Evolutionary conservation across 306 rosid genomes (phyloP).

Genomic region (Trichosanthes truncata): DNA sequence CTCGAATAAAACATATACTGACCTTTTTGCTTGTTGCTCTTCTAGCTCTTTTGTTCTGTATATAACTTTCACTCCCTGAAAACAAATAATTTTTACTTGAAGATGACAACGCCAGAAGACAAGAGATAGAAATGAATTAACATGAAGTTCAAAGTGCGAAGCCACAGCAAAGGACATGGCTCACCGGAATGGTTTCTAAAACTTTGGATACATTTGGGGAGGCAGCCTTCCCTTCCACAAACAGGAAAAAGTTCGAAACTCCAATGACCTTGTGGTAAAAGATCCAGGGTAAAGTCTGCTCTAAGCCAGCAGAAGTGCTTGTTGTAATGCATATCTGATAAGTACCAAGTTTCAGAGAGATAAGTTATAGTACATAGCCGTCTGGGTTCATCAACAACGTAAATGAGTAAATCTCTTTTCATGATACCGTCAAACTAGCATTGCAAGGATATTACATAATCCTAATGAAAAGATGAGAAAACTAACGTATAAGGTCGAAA

Average conservation of each 20-base stretch:
- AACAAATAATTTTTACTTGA: background rate
- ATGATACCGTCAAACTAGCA: background rate
- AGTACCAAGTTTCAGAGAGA: background rate
- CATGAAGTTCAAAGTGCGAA: background rate
- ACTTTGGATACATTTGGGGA: conserved; percentile 66
- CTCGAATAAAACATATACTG: background rate
- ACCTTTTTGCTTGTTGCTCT: conserved; percentile 94
- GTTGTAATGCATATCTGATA: conserved; percentile 62
- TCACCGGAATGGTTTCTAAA: conserved; percentile 80
- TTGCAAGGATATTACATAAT: background rate
- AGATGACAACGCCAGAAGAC: background rate
- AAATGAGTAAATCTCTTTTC: background rate
- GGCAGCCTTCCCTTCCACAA: conserved; percentile 96
- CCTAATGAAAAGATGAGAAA: background rate
- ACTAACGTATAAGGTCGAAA: background rate
- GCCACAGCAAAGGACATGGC: conserved; percentile 11
- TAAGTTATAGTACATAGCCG: background rate
- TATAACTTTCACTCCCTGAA: conserved; percentile 83
- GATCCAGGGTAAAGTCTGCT: conserved; percentile 91
- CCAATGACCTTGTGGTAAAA: conserved; percentile 91
- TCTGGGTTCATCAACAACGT: background rate
- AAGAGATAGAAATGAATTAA: background rate
- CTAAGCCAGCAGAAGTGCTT: conserved; percentile 80
- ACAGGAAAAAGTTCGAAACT: conserved; percentile 72
- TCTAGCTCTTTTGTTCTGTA: conserved; percentile 80